These are phyloP conservation scores for Solanum paucissectum DNA, from an alignment of 257 asterid genomes.

Conservation along the genomic window DNA sequence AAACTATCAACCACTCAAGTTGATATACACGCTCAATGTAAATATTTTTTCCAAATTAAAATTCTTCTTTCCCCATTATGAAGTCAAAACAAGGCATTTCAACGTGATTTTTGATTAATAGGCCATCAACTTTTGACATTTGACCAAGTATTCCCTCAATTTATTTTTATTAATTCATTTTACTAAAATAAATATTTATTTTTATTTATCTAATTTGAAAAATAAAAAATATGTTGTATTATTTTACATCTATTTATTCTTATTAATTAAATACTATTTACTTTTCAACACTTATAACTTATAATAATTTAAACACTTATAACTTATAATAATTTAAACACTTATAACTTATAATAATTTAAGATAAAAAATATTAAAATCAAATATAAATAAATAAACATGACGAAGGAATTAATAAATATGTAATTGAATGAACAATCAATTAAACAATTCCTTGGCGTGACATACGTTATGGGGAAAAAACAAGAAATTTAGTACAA, in stretches of 20 bases:
- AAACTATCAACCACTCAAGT: background rate
- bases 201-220: background rate
- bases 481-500: background rate
- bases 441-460: background rate
- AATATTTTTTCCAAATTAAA: background rate
- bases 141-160: background rate
- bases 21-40: background rate
- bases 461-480: background rate
- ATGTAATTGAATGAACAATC: background rate
- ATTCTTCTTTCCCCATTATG: background rate
- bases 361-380: too few species aligned
- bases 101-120: background rate
- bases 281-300: background rate
- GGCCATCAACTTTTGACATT: background rate
- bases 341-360: background rate
- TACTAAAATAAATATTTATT: too few species aligned
- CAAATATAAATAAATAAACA: too few species aligned
- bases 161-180: too few species aligned
- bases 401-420: background rate
- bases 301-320: background rate
- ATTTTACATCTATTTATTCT: background rate
- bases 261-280: background rate
- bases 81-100: background rate
- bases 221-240: too few species aligned
- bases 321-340: too few species aligned